These are phyloP conservation scores for Ogataea neopini DNA, from an alignment of 805 yeast genomes.

Conservation along the genomic window DNA sequence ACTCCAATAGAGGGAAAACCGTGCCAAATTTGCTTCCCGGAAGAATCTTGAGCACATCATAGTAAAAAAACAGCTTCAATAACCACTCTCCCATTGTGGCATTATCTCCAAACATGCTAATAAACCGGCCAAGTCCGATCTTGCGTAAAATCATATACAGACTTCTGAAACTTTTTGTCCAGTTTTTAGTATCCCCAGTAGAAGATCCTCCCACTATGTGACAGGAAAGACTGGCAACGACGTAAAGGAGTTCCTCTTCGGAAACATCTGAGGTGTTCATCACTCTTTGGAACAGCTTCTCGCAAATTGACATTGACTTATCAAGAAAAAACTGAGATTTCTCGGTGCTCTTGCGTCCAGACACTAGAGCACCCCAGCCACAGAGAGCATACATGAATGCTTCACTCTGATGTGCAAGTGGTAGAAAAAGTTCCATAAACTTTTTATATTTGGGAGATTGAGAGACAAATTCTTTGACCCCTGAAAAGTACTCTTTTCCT, in stretches of 20 bases:
- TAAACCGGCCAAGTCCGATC: conserved; percentile 18
- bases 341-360: conserved; percentile 5
- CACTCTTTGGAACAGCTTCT: conserved; percentile 12
- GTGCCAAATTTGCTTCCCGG: conserved; percentile 24
- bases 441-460: conserved; percentile 16
- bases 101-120: conserved; percentile 10
- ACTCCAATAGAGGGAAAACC: conserved; percentile 24
- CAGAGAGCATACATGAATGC: conserved; percentile 18
- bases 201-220: conserved; percentile 22
- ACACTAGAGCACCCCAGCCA: conserved; percentile 19
- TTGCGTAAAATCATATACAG: conserved; percentile 15
- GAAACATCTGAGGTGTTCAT: background rate
- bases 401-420: conserved; percentile 11
- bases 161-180: conserved; percentile 24
- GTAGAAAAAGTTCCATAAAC: conserved; percentile 12
- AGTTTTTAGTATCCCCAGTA: conserved; percentile 20
- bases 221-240: conserved; percentile 21
- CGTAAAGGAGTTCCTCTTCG: conserved; percentile 2
- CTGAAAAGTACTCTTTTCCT: conserved; percentile 14
- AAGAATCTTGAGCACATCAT: conserved; percentile 28
- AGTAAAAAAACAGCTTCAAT: conserved; percentile 26
- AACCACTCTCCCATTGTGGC: conserved; percentile 17
- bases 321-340: conserved; percentile 9
- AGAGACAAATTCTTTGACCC: conserved; percentile 2
- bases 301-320: conserved; percentile 11